Evolutionary conservation across 352 stramenopile species (phyloP), one percentile per base, ranked within the genome.

Genomic region (Pilasporangium apinafurcum): DNA sequence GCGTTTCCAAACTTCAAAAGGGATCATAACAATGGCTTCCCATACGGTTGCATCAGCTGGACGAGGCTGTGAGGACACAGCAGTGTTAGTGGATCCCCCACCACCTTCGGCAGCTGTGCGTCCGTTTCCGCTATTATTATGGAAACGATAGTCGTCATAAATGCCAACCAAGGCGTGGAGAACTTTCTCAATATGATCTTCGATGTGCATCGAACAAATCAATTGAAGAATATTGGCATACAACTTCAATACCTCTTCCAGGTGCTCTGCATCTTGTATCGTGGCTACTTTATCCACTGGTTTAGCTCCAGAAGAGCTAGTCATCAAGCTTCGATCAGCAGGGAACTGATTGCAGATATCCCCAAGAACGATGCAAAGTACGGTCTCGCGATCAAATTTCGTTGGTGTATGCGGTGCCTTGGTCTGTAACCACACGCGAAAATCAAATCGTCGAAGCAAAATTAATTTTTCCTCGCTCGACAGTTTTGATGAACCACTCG

Each of bases 171-270:
- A 36, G 18, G 80, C 72, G 41, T 89, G 79, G 0, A 94, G 48
- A 24, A 92, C 66, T 41, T 88, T 89, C 51, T 94, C 83, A 3
- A 83, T 53, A 45, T 94, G 83, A 31, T 94, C 83, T 40, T 77
- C 76, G 6, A 94, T 39, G 56, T 86, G 46, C n/a, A 47, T 29
- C 18, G 57, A 58, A 36, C 77, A 90, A 17, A 94, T 80, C 13
- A 87, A 34, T 17, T 84, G 59, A 6, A 94, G 44, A 14, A 83
- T 63, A 37, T 90, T 76, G 0, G 78, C 68, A 39, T 91, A 90
- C 21, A 92, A 63, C 21, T 59, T 63, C n/a, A 90, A 30, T 9
- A 92, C 65, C 39, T 88, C 56, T 6, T 81, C 57, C 25, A 65
- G 52, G 21, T 62, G 48, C 3, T 56, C 47, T 6, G 22, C 47